A percentile compares a stretch with the other conserved stretches of the same genome.
Conservation (phyloP, 176 grass and related monocot genomes). For the Oryza punctata region DNA sequence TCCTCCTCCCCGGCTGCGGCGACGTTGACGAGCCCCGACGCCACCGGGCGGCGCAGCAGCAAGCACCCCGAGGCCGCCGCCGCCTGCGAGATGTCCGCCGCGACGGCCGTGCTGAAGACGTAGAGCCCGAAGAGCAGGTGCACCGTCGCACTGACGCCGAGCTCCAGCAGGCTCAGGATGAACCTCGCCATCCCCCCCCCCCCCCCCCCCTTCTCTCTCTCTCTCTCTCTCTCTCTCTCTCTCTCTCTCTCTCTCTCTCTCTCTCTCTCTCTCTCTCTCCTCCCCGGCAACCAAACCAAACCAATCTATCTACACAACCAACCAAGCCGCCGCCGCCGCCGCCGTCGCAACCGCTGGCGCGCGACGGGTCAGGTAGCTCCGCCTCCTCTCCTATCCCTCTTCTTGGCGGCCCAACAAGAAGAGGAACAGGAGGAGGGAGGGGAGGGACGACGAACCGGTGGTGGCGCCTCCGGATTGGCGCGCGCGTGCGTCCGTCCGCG, state of each 20-base stretch:
- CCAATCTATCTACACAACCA: neutral
- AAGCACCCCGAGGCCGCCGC: constrained; percentile 46
- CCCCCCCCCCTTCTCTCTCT: too few relatives aligned
- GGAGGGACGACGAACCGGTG: neutral
- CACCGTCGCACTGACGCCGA: constrained; percentile 73
- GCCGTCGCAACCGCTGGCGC: neutral
- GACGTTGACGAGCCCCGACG: constrained; percentile 46
- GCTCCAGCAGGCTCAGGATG: constrained; percentile 73
- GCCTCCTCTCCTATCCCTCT: constrained; percentile 22
- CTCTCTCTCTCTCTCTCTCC: neutral
- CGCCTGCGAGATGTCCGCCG: constrained; percentile 83
- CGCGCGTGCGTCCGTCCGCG: neutral
- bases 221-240: neutral
- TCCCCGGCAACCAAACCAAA: too few relatives aligned
- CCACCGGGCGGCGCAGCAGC: constrained; percentile 43
- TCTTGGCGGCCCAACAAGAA: neutral
- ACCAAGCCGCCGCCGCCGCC: too few relatives aligned
- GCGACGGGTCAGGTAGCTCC: neutral
- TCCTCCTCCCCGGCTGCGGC: constrained; percentile 36
- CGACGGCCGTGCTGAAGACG: constrained; percentile 90
- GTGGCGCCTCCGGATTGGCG: constrained; percentile 21
- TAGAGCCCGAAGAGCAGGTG: constrained; percentile 90
- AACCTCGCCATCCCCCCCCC: constrained; percentile 72
- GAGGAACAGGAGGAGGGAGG: constrained; percentile 28
- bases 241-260: neutral